Percentiles rank a stretch among this genome's conserved stretches.
These are phyloP conservation scores for Ustilago bromivora DNA, from an alignment of 1,284 basidiomycete species.

Conservation along the genomic window DNA sequence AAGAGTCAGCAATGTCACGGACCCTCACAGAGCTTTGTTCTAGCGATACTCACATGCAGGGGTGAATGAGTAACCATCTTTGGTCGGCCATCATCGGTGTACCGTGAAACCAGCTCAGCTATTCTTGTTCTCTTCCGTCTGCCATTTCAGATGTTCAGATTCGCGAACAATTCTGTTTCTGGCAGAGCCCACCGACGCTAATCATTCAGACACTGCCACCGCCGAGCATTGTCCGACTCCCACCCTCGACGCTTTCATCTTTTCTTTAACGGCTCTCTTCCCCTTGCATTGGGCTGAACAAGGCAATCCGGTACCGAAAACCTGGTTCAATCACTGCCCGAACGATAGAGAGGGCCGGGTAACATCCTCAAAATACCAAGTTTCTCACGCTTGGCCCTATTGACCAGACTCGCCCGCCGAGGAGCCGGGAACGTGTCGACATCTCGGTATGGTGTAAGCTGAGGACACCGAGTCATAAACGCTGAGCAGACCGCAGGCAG, in stretches of 20 bases:
- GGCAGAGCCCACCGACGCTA: slow-evolving; percentile 4
- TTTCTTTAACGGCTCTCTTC: not conserved
- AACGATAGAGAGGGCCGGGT: too few relatives aligned
- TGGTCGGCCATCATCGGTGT: not conserved
- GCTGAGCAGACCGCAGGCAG: not conserved
- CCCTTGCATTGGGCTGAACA: not conserved
- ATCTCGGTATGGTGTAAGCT: not conserved
- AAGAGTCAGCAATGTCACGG: slow-evolving; percentile 2
- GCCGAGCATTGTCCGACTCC: slow-evolving; percentile 12
- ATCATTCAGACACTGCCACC: not conserved
- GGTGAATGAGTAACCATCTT: not conserved
- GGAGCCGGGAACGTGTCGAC: not conserved
- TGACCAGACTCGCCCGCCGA: not conserved
- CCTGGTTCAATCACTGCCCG: too few relatives aligned
- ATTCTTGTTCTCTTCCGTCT: not conserved
- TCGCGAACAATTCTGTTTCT: not conserved
- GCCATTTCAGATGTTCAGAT: not conserved
- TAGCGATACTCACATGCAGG: not conserved
- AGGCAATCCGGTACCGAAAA: too few relatives aligned
- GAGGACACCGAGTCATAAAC: not conserved
- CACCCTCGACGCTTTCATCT: not conserved
- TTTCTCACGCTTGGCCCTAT: not conserved
- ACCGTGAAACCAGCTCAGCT: slow-evolving; percentile 6
- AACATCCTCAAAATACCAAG: not conserved
- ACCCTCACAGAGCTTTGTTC: not conserved